Conservation (phyloP, 768 basidiomycete genomes). For the Daedaleopsis nitida region DNA sequence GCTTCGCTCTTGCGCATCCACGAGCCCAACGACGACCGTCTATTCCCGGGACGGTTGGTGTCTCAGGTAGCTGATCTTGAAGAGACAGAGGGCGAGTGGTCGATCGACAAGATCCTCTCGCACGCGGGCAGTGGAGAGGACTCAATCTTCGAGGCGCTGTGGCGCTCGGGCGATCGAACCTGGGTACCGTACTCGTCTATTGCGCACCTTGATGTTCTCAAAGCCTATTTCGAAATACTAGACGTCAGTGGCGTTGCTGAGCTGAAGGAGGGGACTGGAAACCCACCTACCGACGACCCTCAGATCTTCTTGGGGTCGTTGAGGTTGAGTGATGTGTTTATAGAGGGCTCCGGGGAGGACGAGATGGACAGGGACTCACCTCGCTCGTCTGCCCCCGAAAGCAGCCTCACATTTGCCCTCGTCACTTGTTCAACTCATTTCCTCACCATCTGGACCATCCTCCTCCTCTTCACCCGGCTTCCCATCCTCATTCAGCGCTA, state of each 20-base stretch:
- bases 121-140: conserved; percentile 30
- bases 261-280: too few species aligned
- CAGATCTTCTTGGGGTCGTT: too few species aligned
- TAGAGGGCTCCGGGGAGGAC: too few species aligned
- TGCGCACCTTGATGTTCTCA: conserved; percentile 19
- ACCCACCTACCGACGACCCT: too few species aligned
- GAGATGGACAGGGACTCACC: too few species aligned
- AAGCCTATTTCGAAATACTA: conserved; percentile 27
- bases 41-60: conserved; percentile 38
- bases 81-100: conserved; percentile 26
- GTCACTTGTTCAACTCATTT: too few species aligned
- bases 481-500: too few species aligned
- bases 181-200: conserved; percentile 36
- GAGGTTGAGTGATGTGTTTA: too few species aligned
- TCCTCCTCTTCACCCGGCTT: too few species aligned
- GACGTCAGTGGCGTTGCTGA: conserved; percentile 17
- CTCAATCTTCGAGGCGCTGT: conserved; percentile 34
- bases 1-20: conserved; percentile 31
- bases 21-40: conserved; percentile 31
- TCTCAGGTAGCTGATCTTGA: conserved; percentile 26
- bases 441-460: too few species aligned
- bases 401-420: too few species aligned
- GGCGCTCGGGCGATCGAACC: conserved; percentile 36
- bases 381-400: too few species aligned
- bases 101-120: conserved; percentile 26